Base-by-base conservation (phyloP, 768 basidiomycete genomes). In the Holtermannia corniformis region DNA sequence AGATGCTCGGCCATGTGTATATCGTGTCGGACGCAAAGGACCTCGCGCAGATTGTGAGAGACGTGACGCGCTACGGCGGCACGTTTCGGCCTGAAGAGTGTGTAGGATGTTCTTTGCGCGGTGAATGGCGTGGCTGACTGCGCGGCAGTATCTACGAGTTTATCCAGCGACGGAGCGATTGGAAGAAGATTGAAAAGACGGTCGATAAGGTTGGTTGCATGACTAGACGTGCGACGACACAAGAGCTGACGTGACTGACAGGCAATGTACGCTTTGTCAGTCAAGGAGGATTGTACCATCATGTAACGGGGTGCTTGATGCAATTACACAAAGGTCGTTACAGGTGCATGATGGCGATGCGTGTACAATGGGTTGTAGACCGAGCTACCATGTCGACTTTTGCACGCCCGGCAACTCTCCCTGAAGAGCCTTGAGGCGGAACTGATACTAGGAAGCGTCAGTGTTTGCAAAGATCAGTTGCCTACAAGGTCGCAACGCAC, bases 161-260 rank as follows among this genome's bases (percentile, higher is more conserved):
- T 63, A 87, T 96, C 63, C 88, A 91, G 53, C 77, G 92, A 20
- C 79, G 92, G 27, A 86, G 87, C 5, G 93, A 99, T 70, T 97
- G 93, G 93, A 93, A 95, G 75, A 92, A 87, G 76, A 97, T 97
- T 55, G 92, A 97, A 71, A 93, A 89, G 73, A 83, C 81, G 23
- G 95, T 97, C 13, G 75, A 75, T 50, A 72, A 72, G 60, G 71
- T 68, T 47, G 64, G 60, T 52, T 58, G 23, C 56, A 55, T n/a
- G 56, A 50, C 5, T 50, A 55, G 24, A 51, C 54, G 26, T 24
- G 50, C 16, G 51, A 49, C 4, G 19, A 23, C 24, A 13, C 14
- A 20, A 21, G 22, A 28, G 24, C 19, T 21, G n/a, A 19, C 28
- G 32, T 54, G 22, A 50, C 59, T 12, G 14, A 47, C 47, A 70